Conservation (phyloP, 768 basidiomycete genomes). For the Amanita brunnescens region DNA sequence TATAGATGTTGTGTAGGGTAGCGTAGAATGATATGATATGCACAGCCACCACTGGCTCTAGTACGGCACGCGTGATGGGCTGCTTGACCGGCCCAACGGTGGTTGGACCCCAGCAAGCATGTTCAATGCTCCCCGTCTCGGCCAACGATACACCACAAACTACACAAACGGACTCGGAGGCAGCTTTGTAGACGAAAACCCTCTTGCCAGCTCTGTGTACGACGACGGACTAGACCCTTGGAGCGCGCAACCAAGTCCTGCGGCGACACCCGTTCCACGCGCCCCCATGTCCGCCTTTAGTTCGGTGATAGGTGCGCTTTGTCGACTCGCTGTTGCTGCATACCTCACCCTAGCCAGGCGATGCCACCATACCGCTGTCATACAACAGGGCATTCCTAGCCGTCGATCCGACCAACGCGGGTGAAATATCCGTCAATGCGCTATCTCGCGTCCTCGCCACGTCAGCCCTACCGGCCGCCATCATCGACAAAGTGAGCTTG, state of each 20-base stretch:
- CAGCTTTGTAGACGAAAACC: conserved; percentile 73
- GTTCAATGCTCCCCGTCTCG: conserved; percentile 80
- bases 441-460: conserved; percentile 74
- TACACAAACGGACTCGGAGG: conserved; percentile 53
- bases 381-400: conserved; percentile 69
- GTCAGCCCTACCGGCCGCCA: conserved; percentile 71
- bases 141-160: conserved; percentile 54
- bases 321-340: not conserved
- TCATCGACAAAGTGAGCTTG: conserved; percentile 63
- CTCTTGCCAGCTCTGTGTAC: conserved; percentile 63
- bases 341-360: conserved; percentile 35
- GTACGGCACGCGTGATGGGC: not conserved
- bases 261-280: conserved; percentile 50
- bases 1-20: not conserved
- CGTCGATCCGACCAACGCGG: conserved; percentile 61
- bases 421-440: conserved; percentile 76
- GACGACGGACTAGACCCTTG: conserved; percentile 79
- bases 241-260: conserved; percentile 67
- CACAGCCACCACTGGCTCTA: conserved; percentile 3
- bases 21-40: not conserved
- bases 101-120: conserved; percentile 28
- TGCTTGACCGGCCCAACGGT: not conserved
- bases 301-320: conserved; percentile 57
- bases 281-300: conserved; percentile 44
- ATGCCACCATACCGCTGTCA: conserved; percentile 70